Evolutionary conservation across 257 asterid species (phyloP).

Genomic region (Nicotiana attenuata): DNA sequence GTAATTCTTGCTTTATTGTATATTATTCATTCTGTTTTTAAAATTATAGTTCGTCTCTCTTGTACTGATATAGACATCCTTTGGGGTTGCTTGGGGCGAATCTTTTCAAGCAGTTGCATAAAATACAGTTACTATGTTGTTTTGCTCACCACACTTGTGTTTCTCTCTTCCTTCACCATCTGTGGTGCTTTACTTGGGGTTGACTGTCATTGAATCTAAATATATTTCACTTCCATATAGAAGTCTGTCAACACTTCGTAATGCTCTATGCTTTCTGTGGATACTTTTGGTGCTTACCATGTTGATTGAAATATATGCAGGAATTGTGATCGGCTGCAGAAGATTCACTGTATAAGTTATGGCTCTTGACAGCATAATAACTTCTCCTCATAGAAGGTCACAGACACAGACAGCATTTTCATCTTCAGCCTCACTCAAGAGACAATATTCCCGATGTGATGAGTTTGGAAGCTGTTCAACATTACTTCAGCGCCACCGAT

Average conservation of each 20-base stretch:
- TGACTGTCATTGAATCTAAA: not conserved
- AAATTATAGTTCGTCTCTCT: not conserved
- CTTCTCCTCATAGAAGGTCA: slow-evolving; percentile 50
- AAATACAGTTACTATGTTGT: not conserved
- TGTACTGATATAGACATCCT: not conserved
- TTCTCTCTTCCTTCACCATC: no score
- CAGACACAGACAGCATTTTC: slow-evolving; percentile 31
- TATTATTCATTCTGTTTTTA: not conserved
- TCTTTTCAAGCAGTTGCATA: not conserved
- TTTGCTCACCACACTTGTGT: not conserved
- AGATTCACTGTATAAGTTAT: slow-evolving; percentile 13
- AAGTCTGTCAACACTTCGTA: not conserved
- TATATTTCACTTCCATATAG: slow-evolving; percentile 2
- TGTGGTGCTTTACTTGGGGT: not conserved
- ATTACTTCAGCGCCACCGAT: slow-evolving; percentile 41
- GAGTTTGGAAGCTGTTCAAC: slow-evolving; percentile 34
- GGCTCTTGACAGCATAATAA: slow-evolving; percentile 35
- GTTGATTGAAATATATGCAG: slow-evolving; percentile 10
- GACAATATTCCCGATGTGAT: slow-evolving; percentile 25
- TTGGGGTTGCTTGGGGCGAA: not conserved
- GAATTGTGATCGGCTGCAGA: not conserved
- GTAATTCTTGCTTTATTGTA: not conserved
- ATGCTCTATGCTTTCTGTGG: not conserved
- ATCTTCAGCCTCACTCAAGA: slow-evolving; percentile 20
- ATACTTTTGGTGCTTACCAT: not conserved